phyloP scores from a whole-genome alignment of 1,284 basidiomycete species.

The Vanrija sp. region DNA sequence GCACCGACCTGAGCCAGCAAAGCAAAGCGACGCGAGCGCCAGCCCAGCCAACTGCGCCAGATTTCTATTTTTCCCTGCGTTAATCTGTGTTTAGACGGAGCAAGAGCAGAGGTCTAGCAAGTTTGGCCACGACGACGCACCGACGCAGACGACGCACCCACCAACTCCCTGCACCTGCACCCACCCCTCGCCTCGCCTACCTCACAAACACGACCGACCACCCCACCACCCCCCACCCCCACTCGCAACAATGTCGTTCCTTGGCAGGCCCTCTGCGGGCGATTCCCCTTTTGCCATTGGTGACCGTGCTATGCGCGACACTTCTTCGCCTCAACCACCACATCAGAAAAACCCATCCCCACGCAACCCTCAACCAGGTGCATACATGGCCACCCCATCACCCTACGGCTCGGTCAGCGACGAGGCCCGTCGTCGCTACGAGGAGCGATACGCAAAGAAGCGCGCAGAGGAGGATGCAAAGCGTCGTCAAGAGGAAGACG shows the following conservation, averaged over 20 bases:
- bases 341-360: slow-evolving; percentile 39
- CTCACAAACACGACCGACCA: neutral
- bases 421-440: slow-evolving; percentile 44
- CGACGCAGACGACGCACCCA: no score
- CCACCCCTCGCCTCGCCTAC: neutral
- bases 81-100: no score
- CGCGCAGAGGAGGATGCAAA: slow-evolving; percentile 35
- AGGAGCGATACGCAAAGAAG: slow-evolving; percentile 44
- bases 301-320: slow-evolving; percentile 44
- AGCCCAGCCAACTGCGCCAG: no score
- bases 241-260: slow-evolving; percentile 26
- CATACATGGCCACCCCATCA: slow-evolving; percentile 32
- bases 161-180: no score
- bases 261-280: slow-evolving; percentile 45
- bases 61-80: no score
- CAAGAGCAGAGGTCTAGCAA: no score
- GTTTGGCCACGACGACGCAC: no score
- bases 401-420: slow-evolving; percentile 41
- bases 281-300: slow-evolving; percentile 50
- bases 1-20: no score
- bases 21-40: no score
- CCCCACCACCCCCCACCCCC: neutral
- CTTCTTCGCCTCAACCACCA: slow-evolving; percentile 39
- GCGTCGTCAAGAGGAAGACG: slow-evolving; percentile 11
- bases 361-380: slow-evolving; percentile 7